A percentile compares a stretch with the other conserved stretches of the same genome.
phyloP scores from a whole-genome alignment of 2,329 filamentous ascomycete species.

The Triangularia verruculosa region DNA sequence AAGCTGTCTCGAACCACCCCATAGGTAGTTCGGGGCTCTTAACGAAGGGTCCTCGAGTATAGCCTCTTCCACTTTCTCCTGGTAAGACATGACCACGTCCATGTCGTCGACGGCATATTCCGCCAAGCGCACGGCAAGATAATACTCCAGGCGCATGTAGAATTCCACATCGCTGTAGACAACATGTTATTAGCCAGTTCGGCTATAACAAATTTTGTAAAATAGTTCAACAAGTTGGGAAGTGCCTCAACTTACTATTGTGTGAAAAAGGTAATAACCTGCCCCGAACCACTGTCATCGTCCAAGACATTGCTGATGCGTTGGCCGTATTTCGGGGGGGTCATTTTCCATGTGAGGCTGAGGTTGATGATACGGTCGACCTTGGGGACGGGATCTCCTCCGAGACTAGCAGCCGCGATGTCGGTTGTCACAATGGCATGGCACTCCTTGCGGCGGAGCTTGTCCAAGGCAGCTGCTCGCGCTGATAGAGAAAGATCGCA shows the following conservation, averaged over 20 bases:
- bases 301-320: neutral
- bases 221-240: neutral
- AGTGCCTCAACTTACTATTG: constrained; percentile 11
- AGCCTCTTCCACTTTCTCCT: constrained; percentile 7
- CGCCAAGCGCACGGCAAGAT: neutral
- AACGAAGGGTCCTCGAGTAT: constrained; percentile 7
- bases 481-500: constrained; percentile 11
- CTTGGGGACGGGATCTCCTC: too few relatives aligned
- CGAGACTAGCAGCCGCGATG: constrained; percentile 7
- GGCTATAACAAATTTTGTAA: neutral
- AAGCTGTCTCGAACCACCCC: too few relatives aligned
- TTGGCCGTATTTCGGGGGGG: neutral
- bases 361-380: constrained; percentile 12
- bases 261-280: constrained; percentile 7
- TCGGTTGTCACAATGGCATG: constrained; percentile 14
- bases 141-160: neutral
- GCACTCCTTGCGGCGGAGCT: constrained; percentile 11
- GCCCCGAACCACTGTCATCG: constrained; percentile 2
- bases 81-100: constrained; percentile 8
- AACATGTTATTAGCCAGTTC: constrained; percentile 1
- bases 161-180: constrained; percentile 3
- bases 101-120: constrained; percentile 7
- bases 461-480: constrained; percentile 14
- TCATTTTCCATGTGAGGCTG: constrained; percentile 8
- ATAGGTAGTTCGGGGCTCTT: neutral